Conservation (phyloP, 176 grass and related monocot genomes). For the Guadua angustifolia region DNA sequence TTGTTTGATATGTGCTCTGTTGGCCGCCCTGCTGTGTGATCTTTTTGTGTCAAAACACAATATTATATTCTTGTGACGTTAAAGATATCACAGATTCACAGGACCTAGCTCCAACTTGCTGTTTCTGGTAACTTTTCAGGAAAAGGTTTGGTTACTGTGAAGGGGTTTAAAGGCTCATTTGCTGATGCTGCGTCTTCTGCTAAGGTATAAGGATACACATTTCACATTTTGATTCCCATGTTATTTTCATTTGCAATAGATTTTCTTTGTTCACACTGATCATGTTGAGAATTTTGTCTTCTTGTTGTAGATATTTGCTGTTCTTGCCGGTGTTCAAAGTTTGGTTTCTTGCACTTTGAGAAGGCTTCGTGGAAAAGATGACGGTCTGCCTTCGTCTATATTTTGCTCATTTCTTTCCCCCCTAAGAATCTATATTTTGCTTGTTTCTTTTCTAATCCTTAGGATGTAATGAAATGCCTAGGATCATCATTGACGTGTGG, state of each 20-base stretch:
- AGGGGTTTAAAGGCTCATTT: conserved; percentile 75
- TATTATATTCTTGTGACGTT: conserved; percentile 12
- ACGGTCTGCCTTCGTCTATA: conserved; percentile 44
- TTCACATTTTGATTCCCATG: conserved; percentile 7
- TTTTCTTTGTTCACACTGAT: conserved; percentile 18
- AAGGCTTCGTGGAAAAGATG: conserved; percentile 81
- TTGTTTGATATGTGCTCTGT: neutral
- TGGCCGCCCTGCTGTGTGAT: neutral
- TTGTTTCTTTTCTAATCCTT: neutral
- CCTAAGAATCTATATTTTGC: neutral
- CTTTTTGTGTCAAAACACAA: neutral
- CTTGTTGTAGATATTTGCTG: conserved; percentile 69
- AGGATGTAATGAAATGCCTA: neutral
- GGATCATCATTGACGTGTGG: conserved; percentile 15
- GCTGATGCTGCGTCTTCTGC: conserved; percentile 77
- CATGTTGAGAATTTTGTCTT: conserved; percentile 12
- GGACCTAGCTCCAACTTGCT: neutral
- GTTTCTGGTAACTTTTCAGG: conserved; percentile 49
- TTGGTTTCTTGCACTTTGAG: conserved; percentile 73
- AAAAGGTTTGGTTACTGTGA: conserved; percentile 67
- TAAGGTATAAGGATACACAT: conserved; percentile 54
- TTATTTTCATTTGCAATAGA: conserved; percentile 30
- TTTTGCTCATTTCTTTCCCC: neutral
- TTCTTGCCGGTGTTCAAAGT: conserved; percentile 83
- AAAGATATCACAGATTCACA: neutral